Conservation (phyloP, 2,329 filamentous ascomycete genomes). For the Colletotrichum sp. region DNA sequence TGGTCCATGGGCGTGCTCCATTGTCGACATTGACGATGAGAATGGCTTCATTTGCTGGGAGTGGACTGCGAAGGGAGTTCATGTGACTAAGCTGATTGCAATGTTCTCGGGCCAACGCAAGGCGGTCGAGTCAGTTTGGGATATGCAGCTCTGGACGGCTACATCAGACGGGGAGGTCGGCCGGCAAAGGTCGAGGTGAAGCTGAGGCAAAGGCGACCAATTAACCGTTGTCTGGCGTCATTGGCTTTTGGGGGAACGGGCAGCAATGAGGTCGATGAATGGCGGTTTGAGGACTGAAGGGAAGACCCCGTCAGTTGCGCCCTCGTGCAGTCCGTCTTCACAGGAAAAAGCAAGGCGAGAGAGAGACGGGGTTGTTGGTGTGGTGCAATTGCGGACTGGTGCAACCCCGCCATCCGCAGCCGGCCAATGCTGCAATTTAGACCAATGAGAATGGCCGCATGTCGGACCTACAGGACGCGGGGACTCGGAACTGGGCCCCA, state of each 20-base stretch:
- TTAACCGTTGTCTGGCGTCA: not conserved
- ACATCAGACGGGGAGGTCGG: not conserved
- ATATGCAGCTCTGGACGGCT: not conserved
- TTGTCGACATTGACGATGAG: not conserved
- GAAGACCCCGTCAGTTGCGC: not conserved
- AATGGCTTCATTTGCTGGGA: not conserved
- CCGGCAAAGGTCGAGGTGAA: not conserved
- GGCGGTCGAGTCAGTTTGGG: not conserved
- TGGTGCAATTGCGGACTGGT: not conserved
- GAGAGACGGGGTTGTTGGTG: not conserved
- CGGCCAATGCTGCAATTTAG: not conserved
- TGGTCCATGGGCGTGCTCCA: not conserved
- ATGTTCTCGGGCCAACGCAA: not conserved
- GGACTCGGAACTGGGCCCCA: not conserved
- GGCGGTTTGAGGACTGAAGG: not conserved
- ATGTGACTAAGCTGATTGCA: not conserved
- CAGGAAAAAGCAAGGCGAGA: not conserved
- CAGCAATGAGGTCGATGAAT: not conserved
- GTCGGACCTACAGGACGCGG: not conserved
- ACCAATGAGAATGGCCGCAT: not conserved
- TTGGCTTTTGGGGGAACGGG: not conserved
- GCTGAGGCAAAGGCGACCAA: not conserved
- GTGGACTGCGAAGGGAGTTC: not conserved
- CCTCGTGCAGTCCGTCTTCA: not conserved
- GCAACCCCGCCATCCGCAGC: conserved; percentile 2